Percentiles rank a stretch among this genome's conserved stretches.
Conservation (phyloP, 164 flowering plant genomes). For the Echeveria elegans region DNA sequence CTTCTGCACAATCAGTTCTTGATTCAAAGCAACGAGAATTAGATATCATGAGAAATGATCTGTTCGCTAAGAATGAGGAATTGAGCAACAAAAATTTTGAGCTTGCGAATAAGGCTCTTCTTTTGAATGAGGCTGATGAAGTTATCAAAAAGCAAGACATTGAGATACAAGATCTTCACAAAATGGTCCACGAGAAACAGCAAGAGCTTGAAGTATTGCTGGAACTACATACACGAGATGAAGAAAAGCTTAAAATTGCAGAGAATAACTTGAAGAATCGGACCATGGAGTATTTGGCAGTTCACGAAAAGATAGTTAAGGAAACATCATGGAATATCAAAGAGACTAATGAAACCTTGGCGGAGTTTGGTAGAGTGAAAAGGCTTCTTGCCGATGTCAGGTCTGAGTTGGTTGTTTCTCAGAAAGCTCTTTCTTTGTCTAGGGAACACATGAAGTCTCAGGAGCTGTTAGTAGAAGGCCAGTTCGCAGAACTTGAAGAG, state of each 20-base stretch:
- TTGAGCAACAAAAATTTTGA: conserved; percentile 27
- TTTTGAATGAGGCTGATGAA: conserved; percentile 48
- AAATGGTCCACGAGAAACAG: conserved; percentile 38
- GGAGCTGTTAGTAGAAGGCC: conserved; percentile 44
- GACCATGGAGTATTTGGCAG: conserved; percentile 54
- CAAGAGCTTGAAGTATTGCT: conserved; percentile 36
- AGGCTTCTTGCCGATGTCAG: conserved; percentile 65
- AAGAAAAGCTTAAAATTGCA: conserved; percentile 47
- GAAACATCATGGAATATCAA: conserved; percentile 30
- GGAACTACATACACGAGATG: conserved; percentile 32
- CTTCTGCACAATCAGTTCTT: conserved; percentile 26
- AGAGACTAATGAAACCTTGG: conserved; percentile 34
- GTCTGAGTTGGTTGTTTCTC: conserved; percentile 62
- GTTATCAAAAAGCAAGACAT: conserved; percentile 49
- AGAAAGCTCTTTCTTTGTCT: conserved; percentile 55
- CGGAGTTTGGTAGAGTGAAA: conserved; percentile 55
- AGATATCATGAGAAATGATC: conserved; percentile 39
- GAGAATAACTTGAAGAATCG: conserved; percentile 58
- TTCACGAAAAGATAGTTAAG: conserved; percentile 46
- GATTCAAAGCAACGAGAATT: conserved; percentile 53
- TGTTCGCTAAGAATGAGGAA: conserved; percentile 44
- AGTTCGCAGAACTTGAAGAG: conserved; percentile 52
- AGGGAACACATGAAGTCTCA: conserved; percentile 54
- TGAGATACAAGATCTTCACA: conserved; percentile 47
- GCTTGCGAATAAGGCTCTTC: conserved; percentile 38